Base-by-base conservation (phyloP, 805 yeast species). In the Kuraishia hungarica region DNA sequence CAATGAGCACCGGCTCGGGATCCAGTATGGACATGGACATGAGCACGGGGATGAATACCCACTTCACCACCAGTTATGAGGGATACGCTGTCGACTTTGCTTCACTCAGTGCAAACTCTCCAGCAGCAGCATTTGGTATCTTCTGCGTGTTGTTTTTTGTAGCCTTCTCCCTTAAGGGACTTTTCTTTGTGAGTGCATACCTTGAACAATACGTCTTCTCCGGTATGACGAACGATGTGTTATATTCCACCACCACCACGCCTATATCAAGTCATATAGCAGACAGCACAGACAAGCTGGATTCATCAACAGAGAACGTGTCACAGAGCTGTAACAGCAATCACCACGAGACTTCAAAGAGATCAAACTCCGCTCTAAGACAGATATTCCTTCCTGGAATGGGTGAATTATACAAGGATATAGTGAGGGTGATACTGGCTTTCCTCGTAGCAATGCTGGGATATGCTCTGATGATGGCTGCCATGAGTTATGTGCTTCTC, bases 381-480 rank as follows among this genome's bases (percentile, higher is more conserved):
- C 64, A 65, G 57, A 61, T 75, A 46, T 64, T 75, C 52, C 65
- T 64, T 49, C 69, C 72, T 15, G 69, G 77, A 0, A 57, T 65
- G 21, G 62, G 57, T 20, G 75, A 74, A 39, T 21, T 77, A 5
- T 62, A 70, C 46, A 73, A 84, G 65, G 90, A 87, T 68, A 51
- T 77, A 2, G 72, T 85, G 6, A 73, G 93, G 61, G 68, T 84
- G 19, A 39, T 77, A 0, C 59, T 87, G 23, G 77, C 83, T 11
- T 83, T 87, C 58, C 65, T 81, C 19, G 80, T 87, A 2, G 86
- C 87, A 21, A 73, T 86, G 76, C 64, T 87, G 52, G 84, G 87
- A 13, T 87, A 83, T 64, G 85, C 85, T 39, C 69, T 87, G 62
- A 87, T 87, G 96, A 76, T 87, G 71, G 91, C 83, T 17, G 86